Conservation (phyloP, 306 rosid genomes). For the Malus sylvestris region DNA sequence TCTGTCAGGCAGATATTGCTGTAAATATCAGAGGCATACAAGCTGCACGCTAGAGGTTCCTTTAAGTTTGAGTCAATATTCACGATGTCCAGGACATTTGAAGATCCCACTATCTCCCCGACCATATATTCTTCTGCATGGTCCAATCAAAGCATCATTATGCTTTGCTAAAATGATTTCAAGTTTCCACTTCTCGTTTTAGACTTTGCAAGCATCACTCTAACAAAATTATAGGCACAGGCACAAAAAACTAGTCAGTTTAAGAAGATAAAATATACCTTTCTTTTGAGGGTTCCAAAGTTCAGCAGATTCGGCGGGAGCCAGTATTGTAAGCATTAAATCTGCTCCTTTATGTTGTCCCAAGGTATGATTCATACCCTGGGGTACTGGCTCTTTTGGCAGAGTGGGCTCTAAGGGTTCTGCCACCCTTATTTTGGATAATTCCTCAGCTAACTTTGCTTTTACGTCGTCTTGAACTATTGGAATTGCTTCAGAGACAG, state of each 20-base stretch:
- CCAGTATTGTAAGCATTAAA: conserved; percentile 21
- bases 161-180: background rate
- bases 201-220: background rate
- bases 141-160: conserved; percentile 18
- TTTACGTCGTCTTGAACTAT: conserved; percentile 48
- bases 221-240: background rate
- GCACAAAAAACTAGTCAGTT: background rate
- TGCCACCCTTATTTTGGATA: conserved; percentile 60
- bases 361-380: conserved; percentile 8
- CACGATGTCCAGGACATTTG: conserved; percentile 29
- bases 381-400: conserved; percentile 18
- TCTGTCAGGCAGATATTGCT: conserved; percentile 44
- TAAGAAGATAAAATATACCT: conserved; percentile 35
- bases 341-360: conserved; percentile 27
- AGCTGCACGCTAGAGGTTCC: conserved; percentile 63
- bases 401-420: conserved; percentile 35
- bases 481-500: conserved; percentile 25
- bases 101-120: conserved; percentile 34
- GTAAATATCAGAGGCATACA: conserved; percentile 71
- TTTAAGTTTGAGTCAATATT: conserved; percentile 51
- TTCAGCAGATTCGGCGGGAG: conserved; percentile 25
- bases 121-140: conserved; percentile 41
- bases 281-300: conserved; percentile 25
- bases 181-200: background rate
- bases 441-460: conserved; percentile 55